These are phyloP conservation scores for Puccinellia tenuiflora DNA, from an alignment of 176 grass and related monocot species.

Conservation along the genomic window DNA sequence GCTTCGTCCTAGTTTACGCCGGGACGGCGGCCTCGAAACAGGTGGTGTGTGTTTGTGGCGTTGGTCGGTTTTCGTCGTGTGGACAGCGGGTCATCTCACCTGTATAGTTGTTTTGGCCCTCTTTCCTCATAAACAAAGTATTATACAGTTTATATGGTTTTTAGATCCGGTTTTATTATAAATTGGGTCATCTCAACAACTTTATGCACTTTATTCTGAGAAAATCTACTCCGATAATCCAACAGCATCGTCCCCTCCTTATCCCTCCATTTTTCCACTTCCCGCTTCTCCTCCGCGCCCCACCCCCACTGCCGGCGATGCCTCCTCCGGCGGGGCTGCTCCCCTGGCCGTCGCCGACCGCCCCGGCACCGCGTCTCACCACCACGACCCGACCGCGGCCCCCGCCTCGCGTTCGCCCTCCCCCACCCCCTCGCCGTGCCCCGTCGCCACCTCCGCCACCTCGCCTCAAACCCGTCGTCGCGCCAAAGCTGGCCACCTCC, in stretches of 20 bases:
- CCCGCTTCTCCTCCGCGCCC: neutral
- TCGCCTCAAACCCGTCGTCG: conserved; percentile 21
- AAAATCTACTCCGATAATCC: conserved; percentile 14
- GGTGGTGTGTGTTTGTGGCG: too few relatives aligned
- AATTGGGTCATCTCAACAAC: too few relatives aligned
- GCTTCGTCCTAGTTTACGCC: too few relatives aligned
- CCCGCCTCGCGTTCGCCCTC: conserved; percentile 26
- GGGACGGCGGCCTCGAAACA: too few relatives aligned
- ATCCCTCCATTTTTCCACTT: conserved; percentile 13
- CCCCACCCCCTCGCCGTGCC: conserved; percentile 2
- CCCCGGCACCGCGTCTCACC: conserved; percentile 29
- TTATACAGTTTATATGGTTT: too few relatives aligned
- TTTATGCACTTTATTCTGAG: too few relatives aligned
- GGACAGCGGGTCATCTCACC: too few relatives aligned
- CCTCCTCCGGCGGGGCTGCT: conserved; percentile 30
- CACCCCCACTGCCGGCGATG: conserved; percentile 29
- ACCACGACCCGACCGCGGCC: conserved; percentile 3
- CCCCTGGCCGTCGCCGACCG: conserved; percentile 26
- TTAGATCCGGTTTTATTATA: too few relatives aligned
- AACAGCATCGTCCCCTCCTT: neutral
- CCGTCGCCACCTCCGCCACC: conserved; percentile 23
- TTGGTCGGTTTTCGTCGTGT: too few relatives aligned
- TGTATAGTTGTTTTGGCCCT: too few relatives aligned
- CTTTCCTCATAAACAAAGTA: too few relatives aligned
- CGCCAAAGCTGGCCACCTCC: conserved; percentile 3